phyloP scores from a whole-genome alignment of 352 stramenopile genomes.

The Phytophthora quininea region DNA sequence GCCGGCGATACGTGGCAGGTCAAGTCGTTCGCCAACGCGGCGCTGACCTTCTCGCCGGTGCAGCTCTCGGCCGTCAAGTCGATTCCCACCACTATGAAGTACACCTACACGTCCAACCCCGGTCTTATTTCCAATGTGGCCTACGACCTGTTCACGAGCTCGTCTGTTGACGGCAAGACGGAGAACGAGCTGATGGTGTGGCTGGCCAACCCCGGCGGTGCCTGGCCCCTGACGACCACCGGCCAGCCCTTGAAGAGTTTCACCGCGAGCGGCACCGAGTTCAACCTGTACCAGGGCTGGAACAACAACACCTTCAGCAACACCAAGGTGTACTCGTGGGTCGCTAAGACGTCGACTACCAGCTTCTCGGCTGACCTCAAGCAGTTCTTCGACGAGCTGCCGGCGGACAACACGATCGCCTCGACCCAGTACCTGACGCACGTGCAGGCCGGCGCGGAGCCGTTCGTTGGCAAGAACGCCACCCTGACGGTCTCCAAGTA shows the following conservation, averaged over 20 bases:
- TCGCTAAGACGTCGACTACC: conserved; percentile 20
- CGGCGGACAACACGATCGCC: conserved; percentile 24
- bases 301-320: conserved; percentile 37
- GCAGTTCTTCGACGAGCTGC: conserved; percentile 32
- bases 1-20: conserved; percentile 34
- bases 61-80: conserved; percentile 38
- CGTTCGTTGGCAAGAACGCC: conserved; percentile 36
- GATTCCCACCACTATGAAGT: conserved; percentile 41
- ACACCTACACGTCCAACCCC: conserved; percentile 36
- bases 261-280: conserved; percentile 18
- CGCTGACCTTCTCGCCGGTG: conserved; percentile 37
- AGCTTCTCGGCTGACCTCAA: conserved; percentile 32
- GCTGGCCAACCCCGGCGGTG: conserved; percentile 31
- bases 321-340: conserved; percentile 39
- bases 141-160: conserved; percentile 43
- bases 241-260: conserved; percentile 27
- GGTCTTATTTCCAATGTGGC: conserved; percentile 40
- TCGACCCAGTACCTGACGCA: conserved; percentile 34
- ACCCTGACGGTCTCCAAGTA: conserved; percentile 30
- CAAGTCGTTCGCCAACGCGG: conserved; percentile 50
- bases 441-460: conserved; percentile 38
- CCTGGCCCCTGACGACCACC: conserved; percentile 30
- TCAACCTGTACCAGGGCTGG: conserved; percentile 34
- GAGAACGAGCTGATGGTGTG: conserved; percentile 49
- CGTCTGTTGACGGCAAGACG: conserved; percentile 18